Conservation (phyloP, 2,329 filamentous ascomycete species). For the Colletotrichum lindemuthianum region DNA sequence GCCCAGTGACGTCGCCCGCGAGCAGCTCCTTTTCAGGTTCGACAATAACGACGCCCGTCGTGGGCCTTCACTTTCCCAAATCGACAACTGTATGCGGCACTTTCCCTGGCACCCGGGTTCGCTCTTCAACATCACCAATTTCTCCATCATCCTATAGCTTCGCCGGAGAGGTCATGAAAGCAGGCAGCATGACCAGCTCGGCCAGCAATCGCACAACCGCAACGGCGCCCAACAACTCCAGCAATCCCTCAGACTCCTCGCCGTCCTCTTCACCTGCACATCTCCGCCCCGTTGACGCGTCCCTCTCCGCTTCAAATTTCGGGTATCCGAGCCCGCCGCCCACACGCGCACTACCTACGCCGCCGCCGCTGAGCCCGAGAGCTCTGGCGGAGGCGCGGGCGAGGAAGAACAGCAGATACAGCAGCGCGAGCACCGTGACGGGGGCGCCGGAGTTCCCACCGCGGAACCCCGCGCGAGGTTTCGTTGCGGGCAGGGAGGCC, state of each 20-base stretch:
- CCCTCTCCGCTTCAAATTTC: slow-evolving; percentile 49
- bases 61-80: slow-evolving; percentile 39
- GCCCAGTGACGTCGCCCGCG: not conserved
- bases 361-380: slow-evolving; percentile 38
- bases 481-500: slow-evolving; percentile 39
- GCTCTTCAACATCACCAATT: not conserved
- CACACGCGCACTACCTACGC: slow-evolving; percentile 52
- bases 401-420: too few relatives aligned
- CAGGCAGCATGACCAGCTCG: slow-evolving; percentile 30
- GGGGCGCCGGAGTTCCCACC: slow-evolving; percentile 26
- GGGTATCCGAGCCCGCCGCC: slow-evolving; percentile 56
- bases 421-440: too few relatives aligned
- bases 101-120: not conserved
- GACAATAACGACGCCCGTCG: not conserved
- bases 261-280: slow-evolving; percentile 47
- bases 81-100: not conserved
- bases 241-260: slow-evolving; percentile 13
- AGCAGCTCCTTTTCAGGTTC: slow-evolving; percentile 4
- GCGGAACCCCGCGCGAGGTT: slow-evolving; percentile 34
- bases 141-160: slow-evolving; percentile 4
- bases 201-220: slow-evolving; percentile 16
- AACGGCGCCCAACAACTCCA: slow-evolving; percentile 14
- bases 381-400: too few relatives aligned
- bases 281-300: slow-evolving; percentile 47
- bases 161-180: slow-evolving; percentile 6